Evolutionary conservation across 805 yeast species (phyloP).

Genomic region (Lipomyces chichibuensis): DNA sequence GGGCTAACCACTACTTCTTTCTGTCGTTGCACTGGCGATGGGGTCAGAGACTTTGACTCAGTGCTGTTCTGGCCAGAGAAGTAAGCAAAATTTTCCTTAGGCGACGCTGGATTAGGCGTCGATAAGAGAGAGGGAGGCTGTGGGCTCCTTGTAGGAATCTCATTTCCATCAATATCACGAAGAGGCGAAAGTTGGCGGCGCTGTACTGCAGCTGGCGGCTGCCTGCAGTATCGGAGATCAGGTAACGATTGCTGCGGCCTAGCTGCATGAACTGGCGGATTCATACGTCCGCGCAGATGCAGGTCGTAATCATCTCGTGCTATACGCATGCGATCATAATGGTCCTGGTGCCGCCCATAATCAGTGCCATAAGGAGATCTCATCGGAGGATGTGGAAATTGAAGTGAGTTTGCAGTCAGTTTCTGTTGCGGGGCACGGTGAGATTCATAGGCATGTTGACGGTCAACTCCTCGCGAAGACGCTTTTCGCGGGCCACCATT

Average conservation of each 20-base stretch:
- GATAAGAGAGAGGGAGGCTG: neutral
- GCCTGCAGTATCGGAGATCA: constrained; percentile 17
- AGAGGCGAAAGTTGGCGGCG: constrained; percentile 18
- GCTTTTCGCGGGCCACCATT: neutral
- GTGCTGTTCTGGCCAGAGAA: neutral
- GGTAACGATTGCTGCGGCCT: constrained; percentile 2
- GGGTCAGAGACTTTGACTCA: neutral
- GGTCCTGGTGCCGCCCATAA: neutral
- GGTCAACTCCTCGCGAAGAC: neutral
- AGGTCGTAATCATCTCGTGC: neutral
- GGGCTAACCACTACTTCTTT: neutral
- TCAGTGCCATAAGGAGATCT: neutral
- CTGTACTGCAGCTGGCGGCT: constrained; percentile 4
- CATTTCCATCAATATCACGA: constrained; percentile 22
- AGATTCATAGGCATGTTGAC: neutral
- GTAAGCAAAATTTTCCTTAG: neutral
- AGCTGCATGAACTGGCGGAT: neutral
- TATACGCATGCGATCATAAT: neutral
- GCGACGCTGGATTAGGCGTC: neutral
- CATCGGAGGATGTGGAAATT: neutral
- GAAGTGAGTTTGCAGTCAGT: neutral
- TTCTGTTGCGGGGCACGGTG: neutral
- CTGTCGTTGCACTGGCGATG: neutral
- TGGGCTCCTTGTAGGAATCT: constrained; percentile 5
- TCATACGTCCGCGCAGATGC: neutral